phyloP scores from a whole-genome alignment of 306 rosid genomes.

The Clitoria ternatea region DNA sequence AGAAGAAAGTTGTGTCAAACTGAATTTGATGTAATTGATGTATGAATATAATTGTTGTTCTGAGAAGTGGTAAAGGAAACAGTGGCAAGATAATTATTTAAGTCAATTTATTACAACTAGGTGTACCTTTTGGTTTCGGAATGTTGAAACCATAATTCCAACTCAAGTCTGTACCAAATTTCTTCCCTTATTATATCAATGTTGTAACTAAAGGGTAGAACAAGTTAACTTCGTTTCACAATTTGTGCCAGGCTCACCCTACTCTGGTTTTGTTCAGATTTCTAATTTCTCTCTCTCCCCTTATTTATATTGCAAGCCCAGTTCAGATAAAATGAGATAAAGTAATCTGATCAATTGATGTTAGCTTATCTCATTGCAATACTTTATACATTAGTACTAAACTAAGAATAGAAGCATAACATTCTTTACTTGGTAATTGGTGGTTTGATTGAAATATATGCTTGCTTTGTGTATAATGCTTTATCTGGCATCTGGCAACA shows the following conservation, averaged over 20 bases:
- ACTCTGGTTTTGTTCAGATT: neutral
- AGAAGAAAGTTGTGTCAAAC: too few species aligned
- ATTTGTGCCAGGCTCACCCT: neutral
- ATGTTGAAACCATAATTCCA: neutral
- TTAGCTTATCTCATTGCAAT: neutral
- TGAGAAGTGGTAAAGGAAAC: too few species aligned
- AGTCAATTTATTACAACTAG: neutral
- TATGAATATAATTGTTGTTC: too few species aligned
- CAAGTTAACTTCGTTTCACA: neutral
- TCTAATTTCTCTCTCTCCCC: neutral
- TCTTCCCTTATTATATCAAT: neutral
- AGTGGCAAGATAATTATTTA: neutral
- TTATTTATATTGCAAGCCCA: neutral
- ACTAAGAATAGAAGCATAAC: neutral
- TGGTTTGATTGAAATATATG: slow-evolving; percentile 5
- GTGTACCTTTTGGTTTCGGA: neutral
- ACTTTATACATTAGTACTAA: neutral
- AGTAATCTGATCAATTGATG: neutral
- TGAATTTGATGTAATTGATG: too few species aligned
- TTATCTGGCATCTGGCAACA: neutral
- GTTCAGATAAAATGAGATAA: neutral
- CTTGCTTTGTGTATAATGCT: neutral
- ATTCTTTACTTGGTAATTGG: neutral
- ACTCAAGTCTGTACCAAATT: neutral
- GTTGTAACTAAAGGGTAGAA: neutral